Base-by-base conservation (phyloP, 257 asterid genomes). In the Linaria vulgaris region DNA sequence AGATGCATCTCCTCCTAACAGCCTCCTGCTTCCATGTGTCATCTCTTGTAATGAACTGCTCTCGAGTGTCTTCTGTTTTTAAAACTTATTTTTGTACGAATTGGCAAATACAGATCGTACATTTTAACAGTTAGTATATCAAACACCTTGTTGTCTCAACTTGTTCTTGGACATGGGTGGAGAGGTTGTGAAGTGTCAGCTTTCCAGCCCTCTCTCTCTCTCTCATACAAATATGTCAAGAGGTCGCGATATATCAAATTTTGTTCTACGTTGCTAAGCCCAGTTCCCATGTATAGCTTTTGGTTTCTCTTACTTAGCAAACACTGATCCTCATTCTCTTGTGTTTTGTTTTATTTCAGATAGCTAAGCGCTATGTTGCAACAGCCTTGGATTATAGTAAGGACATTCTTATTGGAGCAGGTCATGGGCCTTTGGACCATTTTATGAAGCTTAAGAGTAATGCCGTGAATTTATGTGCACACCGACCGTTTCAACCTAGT, bases 381-480 rank as follows among this genome's bases (percentile, higher is more conserved):
- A 76, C 94, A 31, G 92, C 90, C 71, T 78, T 91, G 86, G 76
- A 67, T 31, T 92, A 92, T 67, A 87, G 99, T 71, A 89, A 78
- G 75, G 88, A 87, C 69, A 82, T 92, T 66, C 57, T 53, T 24
- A 75, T 92, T 66, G 79, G 76, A 58, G 97, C 97, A 45, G 23
- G 46, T 64, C 99, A 92, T 66, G 95, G 96, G 64, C 96, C 99
- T 70, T 78, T 89, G 24, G 97, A 92, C 84, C 99, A 87, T 75
- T 71, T 71, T 24, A 74, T 89, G 91, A 89, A 80, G 80, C 94
- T 92, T 57, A 87, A 83, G 81, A 72, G 71, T 52, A 75, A 62
- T 50, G 50, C 78, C 27, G 23, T 11, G 64, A 64, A 67, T 27
- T 66, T 34, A 64, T 22, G 53, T 23, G 49, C 54, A 14, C 80